phyloP scores from a whole-genome alignment of 805 yeast species.

The Metschnikowia koreensis region DNA sequence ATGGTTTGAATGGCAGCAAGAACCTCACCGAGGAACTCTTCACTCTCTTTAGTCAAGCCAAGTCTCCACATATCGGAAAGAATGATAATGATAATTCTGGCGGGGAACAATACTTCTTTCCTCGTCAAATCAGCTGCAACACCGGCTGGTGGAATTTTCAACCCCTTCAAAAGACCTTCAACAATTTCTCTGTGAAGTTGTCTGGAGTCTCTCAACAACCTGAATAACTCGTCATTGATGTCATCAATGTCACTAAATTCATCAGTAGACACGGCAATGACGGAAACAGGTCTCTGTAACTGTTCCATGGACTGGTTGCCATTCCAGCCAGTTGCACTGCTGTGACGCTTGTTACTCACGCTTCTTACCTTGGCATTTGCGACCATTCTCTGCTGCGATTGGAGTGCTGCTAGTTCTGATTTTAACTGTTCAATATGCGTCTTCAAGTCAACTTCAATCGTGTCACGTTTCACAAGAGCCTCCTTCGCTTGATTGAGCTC shows the following conservation, averaged over 20 bases:
- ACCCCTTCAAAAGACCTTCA: slow-evolving; percentile 78
- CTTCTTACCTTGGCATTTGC: slow-evolving; percentile 32
- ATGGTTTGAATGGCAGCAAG: slow-evolving; percentile 81
- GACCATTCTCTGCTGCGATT: slow-evolving; percentile 37
- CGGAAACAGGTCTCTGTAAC: slow-evolving; percentile 56
- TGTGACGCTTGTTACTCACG: slow-evolving; percentile 40
- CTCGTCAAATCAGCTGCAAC: slow-evolving; percentile 79
- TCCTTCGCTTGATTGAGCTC: slow-evolving; percentile 61
- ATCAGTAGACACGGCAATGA: slow-evolving; percentile 53
- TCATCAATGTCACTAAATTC: slow-evolving; percentile 60
- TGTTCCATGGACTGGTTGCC: slow-evolving; percentile 35
- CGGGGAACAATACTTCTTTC: slow-evolving; percentile 93
- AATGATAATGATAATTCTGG: slow-evolving; percentile 87
- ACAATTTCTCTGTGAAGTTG: slow-evolving; percentile 78
- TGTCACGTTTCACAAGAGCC: slow-evolving; percentile 55
- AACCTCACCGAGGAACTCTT: slow-evolving; percentile 85
- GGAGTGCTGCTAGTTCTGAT: slow-evolving; percentile 48
- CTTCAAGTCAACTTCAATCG: slow-evolving; percentile 65
- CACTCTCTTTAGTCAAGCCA: slow-evolving; percentile 89
- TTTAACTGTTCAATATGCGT: slow-evolving; percentile 57
- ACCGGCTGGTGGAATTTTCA: slow-evolving; percentile 82
- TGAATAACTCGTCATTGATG: slow-evolving; percentile 72
- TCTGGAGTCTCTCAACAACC: slow-evolving; percentile 66
- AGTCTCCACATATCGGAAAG: slow-evolving; percentile 98
- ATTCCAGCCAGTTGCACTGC: slow-evolving; percentile 38